A percentile compares a stretch with the other conserved stretches of the same genome.
Evolutionary conservation across 306 rosid genomes (phyloP).

Genomic region (Trifolium subterraneum): DNA sequence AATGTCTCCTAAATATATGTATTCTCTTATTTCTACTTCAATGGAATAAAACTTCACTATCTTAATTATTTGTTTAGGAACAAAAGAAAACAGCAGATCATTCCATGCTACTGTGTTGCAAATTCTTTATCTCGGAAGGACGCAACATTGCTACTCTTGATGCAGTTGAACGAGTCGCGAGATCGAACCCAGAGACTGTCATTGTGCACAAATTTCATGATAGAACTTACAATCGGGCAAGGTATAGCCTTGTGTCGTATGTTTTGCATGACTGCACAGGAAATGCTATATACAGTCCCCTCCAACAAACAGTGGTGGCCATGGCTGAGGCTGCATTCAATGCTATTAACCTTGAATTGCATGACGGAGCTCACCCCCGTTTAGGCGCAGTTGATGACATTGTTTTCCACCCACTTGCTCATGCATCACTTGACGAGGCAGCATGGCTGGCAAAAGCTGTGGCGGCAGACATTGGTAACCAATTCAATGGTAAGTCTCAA

Average conservation of each 20-base stretch:
- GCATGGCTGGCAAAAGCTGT: conserved; percentile 85
- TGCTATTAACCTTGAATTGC: conserved; percentile 68
- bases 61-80: conserved; percentile 40
- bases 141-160: conserved; percentile 64
- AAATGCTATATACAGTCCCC: conserved; percentile 71
- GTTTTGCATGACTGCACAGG: conserved; percentile 68
- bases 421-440: conserved; percentile 72
- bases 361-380: conserved; percentile 81
- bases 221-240: conserved; percentile 66
- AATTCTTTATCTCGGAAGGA: conserved; percentile 67
- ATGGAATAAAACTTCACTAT: neutral
- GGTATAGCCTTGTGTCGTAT: conserved; percentile 76
- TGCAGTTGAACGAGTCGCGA: conserved; percentile 70
- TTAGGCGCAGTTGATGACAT: conserved; percentile 86
- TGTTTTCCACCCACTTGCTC: conserved; percentile 75
- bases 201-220: conserved; percentile 68
- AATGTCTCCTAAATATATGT: too few species aligned
- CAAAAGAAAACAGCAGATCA: conserved; percentile 63
- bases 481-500: conserved; percentile 60
- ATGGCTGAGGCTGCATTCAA: conserved; percentile 79
- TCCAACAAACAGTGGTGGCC: conserved; percentile 68
- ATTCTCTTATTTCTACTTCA: neutral
- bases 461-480: conserved; percentile 68
- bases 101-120: conserved; percentile 75
- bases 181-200: conserved; percentile 58